Conservation (phyloP, 2,329 filamentous ascomycete species). For the Colletotrichum sp. region DNA sequence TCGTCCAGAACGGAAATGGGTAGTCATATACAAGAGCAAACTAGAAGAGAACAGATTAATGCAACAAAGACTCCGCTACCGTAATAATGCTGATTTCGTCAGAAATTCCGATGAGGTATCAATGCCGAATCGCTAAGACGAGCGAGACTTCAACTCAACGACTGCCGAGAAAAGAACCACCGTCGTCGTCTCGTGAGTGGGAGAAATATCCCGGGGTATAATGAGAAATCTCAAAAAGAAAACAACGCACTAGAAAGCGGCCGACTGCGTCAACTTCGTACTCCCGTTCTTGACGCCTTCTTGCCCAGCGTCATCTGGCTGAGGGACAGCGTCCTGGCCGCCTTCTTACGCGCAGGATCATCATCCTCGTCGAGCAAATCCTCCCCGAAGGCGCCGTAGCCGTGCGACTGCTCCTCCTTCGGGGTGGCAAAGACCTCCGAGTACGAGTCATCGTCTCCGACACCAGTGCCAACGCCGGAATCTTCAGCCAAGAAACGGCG, state of each 20-base stretch:
- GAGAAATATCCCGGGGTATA: constrained; percentile 20
- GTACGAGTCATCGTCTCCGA: constrained; percentile 45
- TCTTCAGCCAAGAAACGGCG: constrained; percentile 29
- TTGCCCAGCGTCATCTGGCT: constrained; percentile 61
- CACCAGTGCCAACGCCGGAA: constrained; percentile 36
- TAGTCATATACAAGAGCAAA: background rate
- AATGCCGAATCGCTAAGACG: constrained; percentile 9
- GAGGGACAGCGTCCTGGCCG: constrained; percentile 68
- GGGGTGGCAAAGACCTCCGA: constrained; percentile 60
- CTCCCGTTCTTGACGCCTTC: constrained; percentile 20
- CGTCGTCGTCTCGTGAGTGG: constrained; percentile 9
- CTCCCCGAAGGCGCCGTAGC: constrained; percentile 44
- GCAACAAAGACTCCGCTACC: background rate
- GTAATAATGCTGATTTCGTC: constrained; percentile 7
- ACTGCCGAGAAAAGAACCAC: constrained; percentile 13
- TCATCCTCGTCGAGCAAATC: constrained; percentile 43
- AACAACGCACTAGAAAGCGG: constrained; percentile 1
- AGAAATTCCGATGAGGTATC: background rate
- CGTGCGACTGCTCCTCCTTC: constrained; percentile 44
- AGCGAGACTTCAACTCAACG: constrained; percentile 6
- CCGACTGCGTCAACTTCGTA: constrained; percentile 17
- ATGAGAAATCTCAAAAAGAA: constrained; percentile 18
- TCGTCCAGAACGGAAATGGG: background rate
- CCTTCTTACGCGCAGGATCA: constrained; percentile 50
- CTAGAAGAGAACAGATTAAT: background rate